phyloP scores from a whole-genome alignment of 179 eudicot genomes.

The Beta macrorhiza region DNA sequence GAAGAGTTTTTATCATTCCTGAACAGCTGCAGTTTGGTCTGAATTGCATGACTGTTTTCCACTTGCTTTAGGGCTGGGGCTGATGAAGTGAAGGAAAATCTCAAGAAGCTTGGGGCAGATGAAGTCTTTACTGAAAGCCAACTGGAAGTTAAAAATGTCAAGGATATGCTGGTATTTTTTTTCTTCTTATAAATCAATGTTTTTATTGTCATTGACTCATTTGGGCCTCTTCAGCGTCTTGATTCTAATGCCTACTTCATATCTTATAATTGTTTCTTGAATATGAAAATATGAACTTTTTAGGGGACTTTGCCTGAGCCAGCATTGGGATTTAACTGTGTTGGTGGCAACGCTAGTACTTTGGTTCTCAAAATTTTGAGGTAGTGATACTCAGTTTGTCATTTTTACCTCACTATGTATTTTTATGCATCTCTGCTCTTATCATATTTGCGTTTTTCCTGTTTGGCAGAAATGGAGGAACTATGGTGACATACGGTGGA shows the following conservation, averaged over 20 bases:
- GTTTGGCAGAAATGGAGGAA: conserved; percentile 73
- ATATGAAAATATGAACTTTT: conserved; percentile 7
- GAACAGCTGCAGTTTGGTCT: neutral
- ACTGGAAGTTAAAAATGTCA: conserved; percentile 72
- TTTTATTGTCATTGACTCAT: neutral
- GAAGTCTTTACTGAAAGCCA: conserved; percentile 79
- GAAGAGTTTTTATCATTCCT: neutral
- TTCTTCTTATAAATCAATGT: neutral
- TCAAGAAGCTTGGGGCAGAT: conserved; percentile 81
- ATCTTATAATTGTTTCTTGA: neutral
- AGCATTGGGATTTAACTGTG: conserved; percentile 82
- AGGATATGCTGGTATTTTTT: conserved; percentile 64
- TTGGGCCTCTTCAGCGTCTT: neutral
- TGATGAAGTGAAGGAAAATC: conserved; percentile 77
- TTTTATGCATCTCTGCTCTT: neutral
- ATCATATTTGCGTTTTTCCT: conserved; percentile 6
- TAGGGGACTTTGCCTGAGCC: conserved; percentile 80
- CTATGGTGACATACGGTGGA: conserved; percentile 99
- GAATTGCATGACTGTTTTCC: conserved; percentile 7
- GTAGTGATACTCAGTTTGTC: conserved; percentile 29
- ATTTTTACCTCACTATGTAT: neutral
- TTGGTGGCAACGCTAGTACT: conserved; percentile 91
- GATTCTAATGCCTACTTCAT: neutral
- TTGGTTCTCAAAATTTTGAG: conserved; percentile 79
- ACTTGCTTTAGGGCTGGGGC: conserved; percentile 63